Base-by-base conservation (phyloP, 805 yeast species). In the Pichia kluyveri region DNA sequence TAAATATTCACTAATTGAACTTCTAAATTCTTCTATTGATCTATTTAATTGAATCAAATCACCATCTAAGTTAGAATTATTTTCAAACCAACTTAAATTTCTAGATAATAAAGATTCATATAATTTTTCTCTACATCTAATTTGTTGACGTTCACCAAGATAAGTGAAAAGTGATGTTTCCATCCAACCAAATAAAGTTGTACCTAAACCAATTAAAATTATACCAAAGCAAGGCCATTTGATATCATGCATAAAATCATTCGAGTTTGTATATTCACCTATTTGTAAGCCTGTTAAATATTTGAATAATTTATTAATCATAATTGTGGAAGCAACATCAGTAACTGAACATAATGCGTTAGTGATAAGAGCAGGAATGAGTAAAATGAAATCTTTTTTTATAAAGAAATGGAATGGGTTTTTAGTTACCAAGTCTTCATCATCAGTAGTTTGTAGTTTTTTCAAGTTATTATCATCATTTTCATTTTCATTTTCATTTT, bases 61-160 rank as follows among this genome's bases (percentile, higher is more conserved):
- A 9, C 96, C 96, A 55, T 78, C 70, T 1, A 82, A 54, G 38
- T 78, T 75, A 45, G 74, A 72, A 46, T 74, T 73, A 0, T 60
- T 56, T 48, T 87, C 95, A 57, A 75, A 80, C 93, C 93, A 86
- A 18, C 66, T 63, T 31, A 79, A 58, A 0, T 76, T 67, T 50
- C 74, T 70, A 19, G 60, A 55, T 17, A 86, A 51, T 28, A 83
- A 63, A 0, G 74, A 66, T 1, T 55, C 44, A 43, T 76, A 73
- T 5, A 87, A 51, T 4, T 51, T 44, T 3, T 52, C 44, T 49
- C 96, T 69, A 0, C 83, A 79, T 42, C 82, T 66, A 10, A 67
- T 54, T 42, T 80, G 86, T 53, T 83, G 88, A 12, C 69, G 65
- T 61, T 86, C 96, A 8, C 96, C 96, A 41, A 84, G 67, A 8